Evolutionary conservation across 768 basidiomycete species (phyloP).

Genomic region (Lactarius vividus): DNA sequence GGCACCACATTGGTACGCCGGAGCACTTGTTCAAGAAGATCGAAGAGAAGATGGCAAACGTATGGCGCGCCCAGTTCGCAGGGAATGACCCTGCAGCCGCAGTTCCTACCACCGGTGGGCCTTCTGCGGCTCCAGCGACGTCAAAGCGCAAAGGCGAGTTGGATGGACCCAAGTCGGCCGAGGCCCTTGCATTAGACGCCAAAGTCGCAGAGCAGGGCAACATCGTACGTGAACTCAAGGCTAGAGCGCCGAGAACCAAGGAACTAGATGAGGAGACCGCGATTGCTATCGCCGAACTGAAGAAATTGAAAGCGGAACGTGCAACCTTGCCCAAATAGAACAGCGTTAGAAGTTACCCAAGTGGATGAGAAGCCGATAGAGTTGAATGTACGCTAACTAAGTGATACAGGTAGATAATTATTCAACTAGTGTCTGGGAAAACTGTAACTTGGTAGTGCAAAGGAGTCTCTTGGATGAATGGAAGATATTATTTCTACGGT

Average conservation of each 20-base stretch:
- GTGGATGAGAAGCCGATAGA: not conserved
- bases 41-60: constrained; percentile 83
- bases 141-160: constrained; percentile 47
- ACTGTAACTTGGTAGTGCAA: not conserved
- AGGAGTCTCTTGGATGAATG: constrained; percentile 1
- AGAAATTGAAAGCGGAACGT: constrained; percentile 62
- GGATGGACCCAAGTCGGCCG: constrained; percentile 64
- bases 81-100: constrained; percentile 50
- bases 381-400: constrained; percentile 5
- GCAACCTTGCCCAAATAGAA: constrained; percentile 32
- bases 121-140: constrained; percentile 48
- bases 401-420: not conserved
- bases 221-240: constrained; percentile 69
- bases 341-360: not conserved
- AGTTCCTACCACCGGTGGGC: constrained; percentile 39
- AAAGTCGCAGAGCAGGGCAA: constrained; percentile 77
- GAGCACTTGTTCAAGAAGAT: constrained; percentile 93
- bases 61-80: constrained; percentile 77
- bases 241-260: constrained; percentile 52
- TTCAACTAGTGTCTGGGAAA: not conserved
- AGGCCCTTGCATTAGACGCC: constrained; percentile 68
- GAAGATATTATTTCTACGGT: not conserved
- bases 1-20: constrained; percentile 82
- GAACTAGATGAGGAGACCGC: constrained; percentile 62
- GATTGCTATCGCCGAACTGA: constrained; percentile 59